Base-by-base conservation (phyloP, 1,284 basidiomycete genomes). In the Microbotryum lychnidis-dioicae region DNA sequence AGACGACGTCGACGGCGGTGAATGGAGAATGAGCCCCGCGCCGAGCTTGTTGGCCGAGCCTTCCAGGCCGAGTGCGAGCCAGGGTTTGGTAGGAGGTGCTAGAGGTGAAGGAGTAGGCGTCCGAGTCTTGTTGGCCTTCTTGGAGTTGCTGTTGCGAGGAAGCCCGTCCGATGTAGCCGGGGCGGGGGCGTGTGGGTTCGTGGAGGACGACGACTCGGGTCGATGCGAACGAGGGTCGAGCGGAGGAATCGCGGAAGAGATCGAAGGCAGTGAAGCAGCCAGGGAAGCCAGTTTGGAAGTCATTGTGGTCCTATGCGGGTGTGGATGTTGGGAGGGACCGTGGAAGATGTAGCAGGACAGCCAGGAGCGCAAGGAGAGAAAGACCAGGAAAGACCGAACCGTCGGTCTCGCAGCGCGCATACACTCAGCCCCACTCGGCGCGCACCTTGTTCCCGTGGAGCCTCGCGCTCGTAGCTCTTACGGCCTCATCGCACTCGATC, bases 11-110 rank as follows among this genome's bases (percentile, higher is more conserved):
- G 87, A 82, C 33, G 81, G 62, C 23, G 69, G 78, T 23, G 81
- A 80, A 74, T 98, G 94, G 62, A 84, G 84, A 75, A 98, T 91
- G 54, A 98, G 81, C 6, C 96, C 96, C 23, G 87, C 89, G n/a
- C 96, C 96, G 44, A 98, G 82, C 77, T 99, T 99, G 79, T 99
- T 99, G 46, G 96, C 96, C 25, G 89, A 92, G 21, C 92, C 92
- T 76, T 96, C 92, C 49, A 97, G 83, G 14, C 92, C 92, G 37
- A 97, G 82, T 49, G 77, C 78, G 42, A 79, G 62, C 8, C 68
- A 55, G 0, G 68, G 64, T 14, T 50, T 31, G 6, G 55, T 27
- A 4, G 58, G 62, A 0, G 60, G 47, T 1, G 18, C 47, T 5
- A 67, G 55, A 7, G 65, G 65, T n/a, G 56, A 62, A 4, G 57